Percentiles rank a stretch among this genome's conserved stretches.
Conservation (phyloP, 1,284 basidiomycete species). For the Ganoderma sp. region DNA sequence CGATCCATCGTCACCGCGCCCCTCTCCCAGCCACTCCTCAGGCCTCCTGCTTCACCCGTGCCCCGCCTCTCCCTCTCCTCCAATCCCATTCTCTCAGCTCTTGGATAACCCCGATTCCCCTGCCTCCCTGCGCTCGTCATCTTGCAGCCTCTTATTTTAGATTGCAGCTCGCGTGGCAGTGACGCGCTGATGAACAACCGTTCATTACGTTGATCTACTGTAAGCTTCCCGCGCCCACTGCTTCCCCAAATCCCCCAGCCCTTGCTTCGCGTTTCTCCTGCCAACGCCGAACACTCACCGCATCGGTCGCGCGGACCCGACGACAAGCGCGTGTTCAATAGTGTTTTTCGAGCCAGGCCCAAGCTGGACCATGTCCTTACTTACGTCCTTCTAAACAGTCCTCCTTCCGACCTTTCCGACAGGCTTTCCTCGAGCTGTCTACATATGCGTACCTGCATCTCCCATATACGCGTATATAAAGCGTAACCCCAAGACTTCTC, state of each 20-base stretch:
- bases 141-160: background rate
- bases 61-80: background rate
- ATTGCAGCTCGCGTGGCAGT: background rate
- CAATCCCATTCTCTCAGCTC: background rate
- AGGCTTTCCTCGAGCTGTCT: background rate
- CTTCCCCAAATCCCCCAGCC: constrained; percentile 19
- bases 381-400: no score
- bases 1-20: constrained; percentile 4
- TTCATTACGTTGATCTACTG: constrained; percentile 24
- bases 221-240: constrained; percentile 13
- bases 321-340: background rate
- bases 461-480: background rate
- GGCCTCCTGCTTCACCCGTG: background rate
- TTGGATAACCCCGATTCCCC: background rate
- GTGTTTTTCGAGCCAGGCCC: background rate
- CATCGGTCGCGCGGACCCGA: constrained; percentile 5
- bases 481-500: constrained; percentile 10
- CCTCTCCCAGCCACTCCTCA: background rate
- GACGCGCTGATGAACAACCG: background rate
- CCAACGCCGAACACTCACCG: background rate
- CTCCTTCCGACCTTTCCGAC: background rate
- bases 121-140: background rate
- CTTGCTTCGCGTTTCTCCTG: no score
- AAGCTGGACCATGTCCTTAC: no score
- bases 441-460: background rate